Conservation (phyloP, 1,139 yeast species). For the Suhomyces bolitotheri region DNA sequence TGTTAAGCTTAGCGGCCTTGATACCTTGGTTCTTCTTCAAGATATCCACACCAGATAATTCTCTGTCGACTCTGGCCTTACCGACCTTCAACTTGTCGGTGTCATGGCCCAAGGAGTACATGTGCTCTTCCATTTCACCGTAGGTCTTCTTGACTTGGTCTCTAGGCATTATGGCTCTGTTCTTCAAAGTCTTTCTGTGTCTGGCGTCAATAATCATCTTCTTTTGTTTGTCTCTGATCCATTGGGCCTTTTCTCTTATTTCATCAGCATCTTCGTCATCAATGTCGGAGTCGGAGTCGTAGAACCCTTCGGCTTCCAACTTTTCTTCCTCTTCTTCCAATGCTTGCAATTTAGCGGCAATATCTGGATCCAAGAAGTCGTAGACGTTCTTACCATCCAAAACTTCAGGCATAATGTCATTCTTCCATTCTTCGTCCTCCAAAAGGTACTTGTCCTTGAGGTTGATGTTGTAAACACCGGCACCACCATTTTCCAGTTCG, state of each 20-base stretch:
- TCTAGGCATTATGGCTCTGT: constrained; percentile 91
- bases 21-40: constrained; percentile 57
- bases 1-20: constrained; percentile 42
- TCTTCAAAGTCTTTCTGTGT: constrained; percentile 82
- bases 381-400: constrained; percentile 95
- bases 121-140: constrained; percentile 80
- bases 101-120: constrained; percentile 89
- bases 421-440: constrained; percentile 97
- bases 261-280: constrained; percentile 69
- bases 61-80: constrained; percentile 40
- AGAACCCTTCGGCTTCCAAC: constrained; percentile 91
- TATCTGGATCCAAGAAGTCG: constrained; percentile 96
- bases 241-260: constrained; percentile 80
- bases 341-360: constrained; percentile 88
- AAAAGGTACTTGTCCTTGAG: constrained; percentile 86
- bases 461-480: constrained; percentile 95
- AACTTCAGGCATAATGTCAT: constrained; percentile 95
- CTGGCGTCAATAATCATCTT: constrained; percentile 88
- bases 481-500: constrained; percentile 96
- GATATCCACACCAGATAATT: constrained; percentile 72
- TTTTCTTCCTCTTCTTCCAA: constrained; percentile 96
- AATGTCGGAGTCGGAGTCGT: constrained; percentile 82
- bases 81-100: constrained; percentile 59
- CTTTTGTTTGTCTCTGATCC: constrained; percentile 96
- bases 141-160: constrained; percentile 77